A percentile compares a stretch with the other conserved stretches of the same genome.
These are phyloP conservation scores for Croton laevigatus DNA, from an alignment of 441 rosid species.

Conservation along the genomic window DNA sequence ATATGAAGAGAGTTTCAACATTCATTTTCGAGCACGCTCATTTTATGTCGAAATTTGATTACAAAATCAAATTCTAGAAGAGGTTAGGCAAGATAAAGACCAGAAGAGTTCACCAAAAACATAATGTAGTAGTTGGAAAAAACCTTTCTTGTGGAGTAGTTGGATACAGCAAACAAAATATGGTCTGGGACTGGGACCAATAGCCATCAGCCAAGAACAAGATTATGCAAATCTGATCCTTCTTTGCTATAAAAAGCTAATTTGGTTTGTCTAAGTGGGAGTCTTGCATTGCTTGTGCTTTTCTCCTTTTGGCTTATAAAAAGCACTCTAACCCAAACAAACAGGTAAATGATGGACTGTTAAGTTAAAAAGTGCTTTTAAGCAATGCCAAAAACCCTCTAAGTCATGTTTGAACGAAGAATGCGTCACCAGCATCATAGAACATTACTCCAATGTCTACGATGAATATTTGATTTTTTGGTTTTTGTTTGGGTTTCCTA, in stretches of 20 bases:
- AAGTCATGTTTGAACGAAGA: background rate
- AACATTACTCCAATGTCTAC: background rate
- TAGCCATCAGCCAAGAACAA: background rate
- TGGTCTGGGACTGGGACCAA: background rate
- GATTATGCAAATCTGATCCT: constrained; percentile 7
- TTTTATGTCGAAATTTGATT: background rate
- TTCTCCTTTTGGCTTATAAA: no score
- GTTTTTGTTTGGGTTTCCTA: background rate
- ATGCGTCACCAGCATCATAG: background rate
- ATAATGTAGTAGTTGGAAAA: background rate
- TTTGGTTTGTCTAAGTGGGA: background rate
- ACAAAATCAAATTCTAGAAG: background rate
- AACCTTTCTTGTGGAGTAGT: background rate
- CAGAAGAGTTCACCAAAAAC: background rate
- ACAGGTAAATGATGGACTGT: no score
- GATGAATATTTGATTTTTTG: background rate
- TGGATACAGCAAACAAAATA: background rate
- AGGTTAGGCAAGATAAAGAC: background rate
- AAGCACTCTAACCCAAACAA: no score
- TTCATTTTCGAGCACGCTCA: constrained; percentile 4
- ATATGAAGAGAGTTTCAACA: background rate
- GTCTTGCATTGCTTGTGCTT: no score
- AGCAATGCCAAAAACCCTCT: no score
- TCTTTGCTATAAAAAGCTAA: background rate
- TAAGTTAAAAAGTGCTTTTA: no score